A percentile compares a stretch with the other conserved stretches of the same genome.
phyloP scores from a whole-genome alignment of 2,329 filamentous ascomycete species.

The Fusarium virguliforme region DNA sequence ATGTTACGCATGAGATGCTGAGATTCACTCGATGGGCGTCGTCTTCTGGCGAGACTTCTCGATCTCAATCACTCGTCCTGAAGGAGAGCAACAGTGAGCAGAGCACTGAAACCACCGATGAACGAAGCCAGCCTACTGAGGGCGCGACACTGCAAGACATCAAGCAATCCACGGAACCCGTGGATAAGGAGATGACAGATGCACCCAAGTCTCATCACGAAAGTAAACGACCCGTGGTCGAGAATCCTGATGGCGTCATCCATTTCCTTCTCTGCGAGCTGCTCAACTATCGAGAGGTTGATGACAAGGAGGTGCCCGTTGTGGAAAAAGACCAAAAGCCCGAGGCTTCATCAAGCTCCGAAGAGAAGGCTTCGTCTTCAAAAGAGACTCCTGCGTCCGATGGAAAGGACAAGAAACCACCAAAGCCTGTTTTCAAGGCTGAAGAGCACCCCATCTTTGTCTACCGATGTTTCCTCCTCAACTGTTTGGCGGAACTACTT shows the following conservation, averaged over 20 bases:
- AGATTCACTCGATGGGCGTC: slow-evolving; percentile 76
- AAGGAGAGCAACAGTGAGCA: slow-evolving; percentile 57
- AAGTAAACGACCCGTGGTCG: slow-evolving; percentile 85
- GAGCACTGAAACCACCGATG: slow-evolving; percentile 32
- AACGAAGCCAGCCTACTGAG: slow-evolving; percentile 33
- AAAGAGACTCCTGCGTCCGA: slow-evolving; percentile 55
- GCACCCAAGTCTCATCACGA: slow-evolving; percentile 76
- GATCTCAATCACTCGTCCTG: slow-evolving; percentile 59
- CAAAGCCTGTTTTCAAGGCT: slow-evolving; percentile 86
- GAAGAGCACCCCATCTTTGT: slow-evolving; percentile 97
- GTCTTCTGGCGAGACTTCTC: slow-evolving; percentile 55
- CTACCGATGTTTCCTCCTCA: slow-evolving; percentile 94
- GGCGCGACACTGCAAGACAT: slow-evolving; percentile 60
- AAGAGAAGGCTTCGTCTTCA: slow-evolving; percentile 52
- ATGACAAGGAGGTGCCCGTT: slow-evolving; percentile 79
- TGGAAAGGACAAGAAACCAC: slow-evolving; percentile 73
- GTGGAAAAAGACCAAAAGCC: slow-evolving; percentile 62
- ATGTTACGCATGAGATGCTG: slow-evolving; percentile 88
- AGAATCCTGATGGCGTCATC: slow-evolving; percentile 94
- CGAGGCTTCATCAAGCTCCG: slow-evolving; percentile 52
- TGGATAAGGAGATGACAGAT: slow-evolving; percentile 75
- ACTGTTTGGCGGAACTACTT: slow-evolving; percentile 91
- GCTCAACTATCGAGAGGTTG: slow-evolving; percentile 91
- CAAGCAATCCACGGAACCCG: slow-evolving; percentile 73
- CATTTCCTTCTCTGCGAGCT: slow-evolving; percentile 95